phyloP scores from a whole-genome alignment of 495 filamentous ascomycete species.

The Oidiodendron maius region DNA sequence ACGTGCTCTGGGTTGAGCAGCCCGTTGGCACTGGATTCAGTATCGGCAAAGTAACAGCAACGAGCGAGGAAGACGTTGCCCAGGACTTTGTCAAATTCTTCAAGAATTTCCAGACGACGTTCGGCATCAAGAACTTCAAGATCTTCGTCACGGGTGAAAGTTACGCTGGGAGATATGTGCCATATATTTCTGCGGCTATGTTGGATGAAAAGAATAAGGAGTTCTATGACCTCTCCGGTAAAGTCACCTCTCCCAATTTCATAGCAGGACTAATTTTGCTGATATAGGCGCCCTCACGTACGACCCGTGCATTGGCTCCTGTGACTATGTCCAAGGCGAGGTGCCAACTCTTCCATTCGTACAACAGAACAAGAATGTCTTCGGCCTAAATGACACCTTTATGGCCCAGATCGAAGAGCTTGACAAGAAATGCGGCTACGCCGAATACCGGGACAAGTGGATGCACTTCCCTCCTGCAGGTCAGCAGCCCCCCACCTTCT shows the following conservation, averaged over 20 bases:
- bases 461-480: constrained; percentile 48
- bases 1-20: constrained; percentile 55
- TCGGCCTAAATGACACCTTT: constrained; percentile 52
- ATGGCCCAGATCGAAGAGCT: constrained; percentile 39
- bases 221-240: constrained; percentile 41
- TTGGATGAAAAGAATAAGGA: constrained; percentile 42
- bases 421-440: constrained; percentile 51
- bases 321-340: constrained; percentile 17
- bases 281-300: constrained; percentile 14
- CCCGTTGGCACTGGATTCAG: constrained; percentile 54
- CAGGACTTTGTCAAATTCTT: constrained; percentile 58
- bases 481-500: constrained; percentile 23
- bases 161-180: constrained; percentile 51
- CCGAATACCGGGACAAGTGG: constrained; percentile 48
- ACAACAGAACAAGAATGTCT: constrained; percentile 44
- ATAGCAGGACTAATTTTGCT: not conserved
- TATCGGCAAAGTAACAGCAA: constrained; percentile 47
- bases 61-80: constrained; percentile 48
- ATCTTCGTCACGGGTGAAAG: constrained; percentile 59
- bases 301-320: constrained; percentile 23
- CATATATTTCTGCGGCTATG: constrained; percentile 48
- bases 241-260: constrained; percentile 12
- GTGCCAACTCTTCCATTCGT: constrained; percentile 39
- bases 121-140: constrained; percentile 54
- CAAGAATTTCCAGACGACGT: constrained; percentile 56